Evolutionary conservation across 371 early-diverging fungal genomes (phyloP).

Genomic region (Scutellospora calospora): DNA sequence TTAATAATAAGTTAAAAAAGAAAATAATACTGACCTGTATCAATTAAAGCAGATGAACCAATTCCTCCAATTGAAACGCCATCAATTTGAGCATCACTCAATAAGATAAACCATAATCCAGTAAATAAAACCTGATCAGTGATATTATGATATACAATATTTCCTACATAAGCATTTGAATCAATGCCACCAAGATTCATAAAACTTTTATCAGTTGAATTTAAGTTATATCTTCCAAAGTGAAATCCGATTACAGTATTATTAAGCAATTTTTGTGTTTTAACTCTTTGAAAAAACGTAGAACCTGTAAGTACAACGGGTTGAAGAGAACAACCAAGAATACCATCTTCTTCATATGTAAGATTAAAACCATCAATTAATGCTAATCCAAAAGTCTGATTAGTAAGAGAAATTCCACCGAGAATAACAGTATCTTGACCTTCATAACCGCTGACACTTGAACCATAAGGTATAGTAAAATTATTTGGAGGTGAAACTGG

Average conservation of each 20-base stretch:
- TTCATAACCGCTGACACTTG: constrained; percentile 55
- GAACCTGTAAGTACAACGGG: constrained; percentile 37
- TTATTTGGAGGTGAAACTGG: neutral
- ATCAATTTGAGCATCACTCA: constrained; percentile 46
- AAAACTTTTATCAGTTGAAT: constrained; percentile 41
- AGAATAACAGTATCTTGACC: constrained; percentile 55
- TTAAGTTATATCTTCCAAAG: constrained; percentile 47
- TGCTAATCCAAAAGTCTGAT: constrained; percentile 59
- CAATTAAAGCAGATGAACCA: constrained; percentile 49
- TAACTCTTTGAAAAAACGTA: neutral
- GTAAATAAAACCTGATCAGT: constrained; percentile 38
- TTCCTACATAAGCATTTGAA: neutral
- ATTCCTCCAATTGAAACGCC: constrained; percentile 19
- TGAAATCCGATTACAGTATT: constrained; percentile 47
- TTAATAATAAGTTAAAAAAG: no score
- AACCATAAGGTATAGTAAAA: constrained; percentile 54
- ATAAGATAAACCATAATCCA: constrained; percentile 56
- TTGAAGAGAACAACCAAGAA: constrained; percentile 51
- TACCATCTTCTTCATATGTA: constrained; percentile 53
- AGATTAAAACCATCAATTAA: constrained; percentile 49
- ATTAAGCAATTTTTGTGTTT: constrained; percentile 46
- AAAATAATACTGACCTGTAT: constrained; percentile 55
- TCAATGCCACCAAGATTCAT: constrained; percentile 41
- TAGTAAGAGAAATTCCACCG: constrained; percentile 49
- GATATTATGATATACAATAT: neutral